Evolutionary conservation across 2,329 filamentous ascomycete species (phyloP).

Genomic region (Colletotrichum cordylinicola): DNA sequence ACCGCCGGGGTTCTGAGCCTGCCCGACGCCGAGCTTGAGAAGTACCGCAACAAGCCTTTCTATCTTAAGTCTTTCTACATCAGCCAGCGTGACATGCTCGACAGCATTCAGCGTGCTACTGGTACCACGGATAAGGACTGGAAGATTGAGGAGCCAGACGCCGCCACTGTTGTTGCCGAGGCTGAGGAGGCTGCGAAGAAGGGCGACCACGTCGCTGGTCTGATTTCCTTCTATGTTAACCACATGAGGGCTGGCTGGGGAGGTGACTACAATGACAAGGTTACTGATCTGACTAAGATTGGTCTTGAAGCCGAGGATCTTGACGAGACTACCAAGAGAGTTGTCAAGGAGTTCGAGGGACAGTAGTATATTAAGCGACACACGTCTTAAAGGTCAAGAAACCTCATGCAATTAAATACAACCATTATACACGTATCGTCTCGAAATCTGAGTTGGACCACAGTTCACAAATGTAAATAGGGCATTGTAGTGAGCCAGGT

Average conservation of each 20-base stretch:
- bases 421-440: no score
- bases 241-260: slow-evolving; percentile 35
- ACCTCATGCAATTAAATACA: no score
- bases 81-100: slow-evolving; percentile 71
- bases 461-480: no score
- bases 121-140: slow-evolving; percentile 65
- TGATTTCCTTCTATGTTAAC: slow-evolving; percentile 38
- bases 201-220: slow-evolving; percentile 52
- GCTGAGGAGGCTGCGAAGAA: slow-evolving; percentile 44
- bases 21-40: slow-evolving; percentile 20
- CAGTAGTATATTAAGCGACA: background rate
- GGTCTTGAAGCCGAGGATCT: slow-evolving; percentile 32
- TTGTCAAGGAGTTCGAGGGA: background rate
- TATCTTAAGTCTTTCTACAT: slow-evolving; percentile 63
- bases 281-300: slow-evolving; percentile 29
- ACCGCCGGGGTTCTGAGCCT: slow-evolving; percentile 45
- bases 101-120: slow-evolving; percentile 62
- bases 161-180: slow-evolving; percentile 49
- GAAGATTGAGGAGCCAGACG: slow-evolving; percentile 49
- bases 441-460: no score
- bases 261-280: slow-evolving; percentile 36
- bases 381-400: no score
- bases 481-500: no score
- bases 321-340: slow-evolving; percentile 28
- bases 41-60: slow-evolving; percentile 49